Percentiles rank a stretch among this genome's conserved stretches.
phyloP scores from a whole-genome alignment of 768 basidiomycete species.

The Macrolepiota albuminosa region DNA sequence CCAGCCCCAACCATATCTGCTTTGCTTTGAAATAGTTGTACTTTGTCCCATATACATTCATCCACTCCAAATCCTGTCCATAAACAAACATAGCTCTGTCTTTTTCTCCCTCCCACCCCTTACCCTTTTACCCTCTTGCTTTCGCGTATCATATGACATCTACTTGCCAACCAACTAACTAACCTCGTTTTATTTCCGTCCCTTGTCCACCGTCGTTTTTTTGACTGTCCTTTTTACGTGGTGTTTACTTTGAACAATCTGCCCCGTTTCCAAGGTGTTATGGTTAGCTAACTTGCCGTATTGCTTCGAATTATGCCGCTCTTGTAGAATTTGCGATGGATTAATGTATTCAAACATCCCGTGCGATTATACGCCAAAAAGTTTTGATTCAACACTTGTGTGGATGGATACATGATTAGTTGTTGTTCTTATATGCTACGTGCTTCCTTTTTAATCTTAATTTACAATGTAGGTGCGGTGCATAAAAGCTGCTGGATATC shows the following conservation, averaged over 20 bases:
- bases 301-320: background rate
- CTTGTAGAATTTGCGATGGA: background rate
- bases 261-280: background rate
- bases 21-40: constrained; percentile 10
- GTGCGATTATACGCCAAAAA: no score
- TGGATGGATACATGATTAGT: background rate
- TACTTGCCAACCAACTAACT: background rate
- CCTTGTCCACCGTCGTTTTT: background rate
- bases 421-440: no score
- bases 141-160: background rate
- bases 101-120: no score
- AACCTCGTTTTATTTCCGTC: no score
- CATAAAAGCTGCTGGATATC: constrained; percentile 25
- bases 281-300: no score
- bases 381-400: no score
- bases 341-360: background rate
- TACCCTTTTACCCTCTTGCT: background rate
- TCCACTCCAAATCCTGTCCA: background rate
- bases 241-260: background rate
- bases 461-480: background rate
- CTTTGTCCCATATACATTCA: background rate
- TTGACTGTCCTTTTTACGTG: background rate
- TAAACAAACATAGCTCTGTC: background rate
- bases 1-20: background rate
- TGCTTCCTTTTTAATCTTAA: background rate